Percentiles rank a stretch among this genome's conserved stretches.
Conservation (phyloP, 305 asterid genomes). For the Plantago coronopus region DNA sequence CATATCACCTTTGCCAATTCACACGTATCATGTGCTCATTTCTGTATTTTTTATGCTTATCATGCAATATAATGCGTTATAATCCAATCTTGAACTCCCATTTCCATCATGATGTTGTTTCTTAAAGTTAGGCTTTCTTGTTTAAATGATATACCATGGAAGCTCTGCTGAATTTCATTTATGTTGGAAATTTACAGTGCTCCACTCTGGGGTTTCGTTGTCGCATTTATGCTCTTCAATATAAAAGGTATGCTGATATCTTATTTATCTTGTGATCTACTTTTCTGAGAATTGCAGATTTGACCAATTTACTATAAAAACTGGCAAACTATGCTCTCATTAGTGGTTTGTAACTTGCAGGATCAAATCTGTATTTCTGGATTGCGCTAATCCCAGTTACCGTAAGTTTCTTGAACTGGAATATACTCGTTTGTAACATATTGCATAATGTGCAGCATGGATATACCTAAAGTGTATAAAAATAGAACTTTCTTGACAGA, state of each 20-base stretch:
- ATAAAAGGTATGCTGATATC: slow-evolving; percentile 44
- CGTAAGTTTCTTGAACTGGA: slow-evolving; percentile 44
- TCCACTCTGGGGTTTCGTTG: slow-evolving; percentile 96
- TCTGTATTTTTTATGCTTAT: background rate
- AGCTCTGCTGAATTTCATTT: slow-evolving; percentile 25
- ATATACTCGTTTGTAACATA: background rate
- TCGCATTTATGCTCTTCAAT: slow-evolving; percentile 90
- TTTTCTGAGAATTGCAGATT: background rate
- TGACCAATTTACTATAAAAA: background rate
- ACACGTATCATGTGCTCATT: background rate
- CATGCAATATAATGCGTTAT: background rate
- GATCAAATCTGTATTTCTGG: slow-evolving; percentile 97
- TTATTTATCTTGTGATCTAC: background rate
- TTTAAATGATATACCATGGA: slow-evolving; percentile 14
- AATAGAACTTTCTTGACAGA: too few species aligned
- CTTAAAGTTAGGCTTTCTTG: background rate
- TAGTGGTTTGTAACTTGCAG: slow-evolving; percentile 40
- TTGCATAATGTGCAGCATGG: too few species aligned
- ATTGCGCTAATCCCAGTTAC: slow-evolving; percentile 78
- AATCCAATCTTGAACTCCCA: too few species aligned
- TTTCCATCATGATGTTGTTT: background rate
- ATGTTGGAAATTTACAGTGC: slow-evolving; percentile 50
- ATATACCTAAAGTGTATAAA: background rate
- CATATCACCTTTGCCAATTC: too few species aligned
- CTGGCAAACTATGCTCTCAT: slow-evolving; percentile 20